These are phyloP conservation scores for Alliaria petiolata DNA, from an alignment of 345 rosid genomes.

Conservation along the genomic window DNA sequence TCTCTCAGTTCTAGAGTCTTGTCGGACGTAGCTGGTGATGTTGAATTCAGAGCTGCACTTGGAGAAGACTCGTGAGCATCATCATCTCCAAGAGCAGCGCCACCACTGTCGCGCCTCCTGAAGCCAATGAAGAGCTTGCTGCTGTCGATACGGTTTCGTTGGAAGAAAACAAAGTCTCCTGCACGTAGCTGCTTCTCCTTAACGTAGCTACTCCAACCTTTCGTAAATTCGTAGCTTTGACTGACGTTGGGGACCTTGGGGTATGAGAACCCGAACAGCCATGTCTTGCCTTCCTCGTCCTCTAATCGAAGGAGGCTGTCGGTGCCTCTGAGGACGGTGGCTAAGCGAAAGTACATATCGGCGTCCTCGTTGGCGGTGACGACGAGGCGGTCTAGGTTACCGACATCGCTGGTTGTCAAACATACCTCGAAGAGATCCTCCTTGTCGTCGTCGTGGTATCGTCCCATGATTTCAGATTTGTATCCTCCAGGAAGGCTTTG, in stretches of 20 bases:
- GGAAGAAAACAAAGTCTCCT: slow-evolving; percentile 56
- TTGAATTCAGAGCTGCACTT: not conserved
- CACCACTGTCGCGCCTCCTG: slow-evolving; percentile 27
- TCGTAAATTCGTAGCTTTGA: slow-evolving; percentile 58
- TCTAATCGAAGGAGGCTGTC: slow-evolving; percentile 48
- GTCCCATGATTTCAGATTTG: not conserved
- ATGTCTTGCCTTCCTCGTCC: slow-evolving; percentile 63
- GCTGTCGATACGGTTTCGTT: slow-evolving; percentile 33
- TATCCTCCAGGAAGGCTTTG: too few species aligned
- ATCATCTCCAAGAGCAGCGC: not conserved
- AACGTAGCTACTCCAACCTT: slow-evolving; percentile 69
- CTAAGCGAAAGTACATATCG: slow-evolving; percentile 48
- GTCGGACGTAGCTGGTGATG: not conserved
- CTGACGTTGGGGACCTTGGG: slow-evolving; percentile 50
- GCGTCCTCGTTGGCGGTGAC: slow-evolving; percentile 61
- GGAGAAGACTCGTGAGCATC: not conserved
- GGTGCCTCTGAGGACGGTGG: slow-evolving; percentile 30
- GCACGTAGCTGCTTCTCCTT: slow-evolving; percentile 62
- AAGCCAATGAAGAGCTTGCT: slow-evolving; percentile 55
- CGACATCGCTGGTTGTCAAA: slow-evolving; percentile 66
- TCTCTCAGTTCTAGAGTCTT: not conserved
- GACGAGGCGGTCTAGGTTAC: slow-evolving; percentile 60
- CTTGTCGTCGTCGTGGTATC: slow-evolving; percentile 24
- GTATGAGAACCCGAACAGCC: slow-evolving; percentile 53
- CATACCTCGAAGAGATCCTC: slow-evolving; percentile 76